Evolutionary conservation across 2,329 filamentous ascomycete species (phyloP).

Genomic region (Zymoseptoria ardabiliae): DNA sequence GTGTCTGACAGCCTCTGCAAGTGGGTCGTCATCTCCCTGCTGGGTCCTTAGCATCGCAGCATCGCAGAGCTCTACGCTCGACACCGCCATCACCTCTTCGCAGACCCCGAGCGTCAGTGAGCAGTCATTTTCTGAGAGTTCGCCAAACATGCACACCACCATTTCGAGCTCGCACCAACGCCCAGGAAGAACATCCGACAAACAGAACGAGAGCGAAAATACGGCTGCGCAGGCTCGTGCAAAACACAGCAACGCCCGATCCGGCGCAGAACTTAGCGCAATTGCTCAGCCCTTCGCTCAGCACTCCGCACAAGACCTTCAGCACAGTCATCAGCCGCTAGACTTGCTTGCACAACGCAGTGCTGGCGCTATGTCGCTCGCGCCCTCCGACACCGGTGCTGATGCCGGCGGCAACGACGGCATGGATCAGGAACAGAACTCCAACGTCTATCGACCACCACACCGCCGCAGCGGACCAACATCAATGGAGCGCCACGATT

Average conservation of each 20-base stretch:
- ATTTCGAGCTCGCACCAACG: neutral
- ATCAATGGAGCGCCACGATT: neutral
- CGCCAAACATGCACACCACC: neutral
- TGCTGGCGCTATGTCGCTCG: neutral
- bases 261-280: neutral
- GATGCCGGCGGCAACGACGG: conserved; percentile 16
- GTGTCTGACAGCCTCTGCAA: neutral
- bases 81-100: neutral
- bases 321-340: neutral
- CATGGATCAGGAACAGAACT: neutral
- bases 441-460: neutral
- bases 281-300: neutral
- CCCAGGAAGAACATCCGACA: neutral
- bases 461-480: neutral
- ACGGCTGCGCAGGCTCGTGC: neutral
- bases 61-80: neutral
- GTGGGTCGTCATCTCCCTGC: neutral
- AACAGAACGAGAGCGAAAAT: neutral
- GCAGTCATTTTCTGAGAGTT: neutral
- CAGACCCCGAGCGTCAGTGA: neutral
- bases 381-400: conserved; percentile 18
- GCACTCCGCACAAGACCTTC: neutral
- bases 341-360: neutral
- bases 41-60: neutral
- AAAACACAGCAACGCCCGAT: neutral